Percentiles rank a stretch among this genome's conserved stretches.
These are phyloP conservation scores for Fulvia fulva DNA, from an alignment of 2,329 filamentous ascomycete genomes.

Conservation along the genomic window DNA sequence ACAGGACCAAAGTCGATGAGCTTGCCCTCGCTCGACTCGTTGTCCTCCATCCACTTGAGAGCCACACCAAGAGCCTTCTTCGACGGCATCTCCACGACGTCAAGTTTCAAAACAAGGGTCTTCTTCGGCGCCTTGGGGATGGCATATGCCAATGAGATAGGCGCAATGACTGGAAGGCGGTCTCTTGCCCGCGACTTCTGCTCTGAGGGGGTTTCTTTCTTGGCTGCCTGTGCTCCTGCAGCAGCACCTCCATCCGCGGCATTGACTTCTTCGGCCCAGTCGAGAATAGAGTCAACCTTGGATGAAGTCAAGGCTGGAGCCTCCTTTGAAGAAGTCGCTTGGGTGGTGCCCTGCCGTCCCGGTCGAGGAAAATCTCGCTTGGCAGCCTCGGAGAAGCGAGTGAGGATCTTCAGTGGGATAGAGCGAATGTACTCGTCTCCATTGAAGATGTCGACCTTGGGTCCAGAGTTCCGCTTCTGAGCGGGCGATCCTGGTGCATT, in stretches of 20 bases:
- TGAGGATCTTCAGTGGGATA: slow-evolving; percentile 8
- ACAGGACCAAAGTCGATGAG: slow-evolving; percentile 11
- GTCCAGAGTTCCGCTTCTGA: neutral
- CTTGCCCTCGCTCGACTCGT: slow-evolving; percentile 9
- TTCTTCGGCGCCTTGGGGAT: neutral
- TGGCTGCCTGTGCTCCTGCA: neutral
- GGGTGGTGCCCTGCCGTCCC: neutral
- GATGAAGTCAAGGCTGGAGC: neutral
- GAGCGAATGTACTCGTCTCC: slow-evolving; percentile 9
- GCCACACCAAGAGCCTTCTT: slow-evolving; percentile 5
- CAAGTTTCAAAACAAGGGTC: slow-evolving; percentile 11
- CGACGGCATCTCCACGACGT: slow-evolving; percentile 9
- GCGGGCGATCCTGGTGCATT: neutral
- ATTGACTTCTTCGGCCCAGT: neutral
- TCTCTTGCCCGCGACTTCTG: neutral
- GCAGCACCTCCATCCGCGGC: neutral
- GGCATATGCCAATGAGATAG: neutral
- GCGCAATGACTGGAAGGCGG: neutral
- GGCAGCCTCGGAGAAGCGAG: slow-evolving; percentile 12
- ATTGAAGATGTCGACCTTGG: slow-evolving; percentile 12
- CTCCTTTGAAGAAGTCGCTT: neutral
- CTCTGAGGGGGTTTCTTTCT: neutral
- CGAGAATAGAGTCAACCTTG: neutral
- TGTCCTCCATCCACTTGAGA: slow-evolving; percentile 23
- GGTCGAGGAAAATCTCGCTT: slow-evolving; percentile 1